Evolutionary conservation across 768 basidiomycete species (phyloP).

Genomic region (Kondoa subrosea): DNA sequence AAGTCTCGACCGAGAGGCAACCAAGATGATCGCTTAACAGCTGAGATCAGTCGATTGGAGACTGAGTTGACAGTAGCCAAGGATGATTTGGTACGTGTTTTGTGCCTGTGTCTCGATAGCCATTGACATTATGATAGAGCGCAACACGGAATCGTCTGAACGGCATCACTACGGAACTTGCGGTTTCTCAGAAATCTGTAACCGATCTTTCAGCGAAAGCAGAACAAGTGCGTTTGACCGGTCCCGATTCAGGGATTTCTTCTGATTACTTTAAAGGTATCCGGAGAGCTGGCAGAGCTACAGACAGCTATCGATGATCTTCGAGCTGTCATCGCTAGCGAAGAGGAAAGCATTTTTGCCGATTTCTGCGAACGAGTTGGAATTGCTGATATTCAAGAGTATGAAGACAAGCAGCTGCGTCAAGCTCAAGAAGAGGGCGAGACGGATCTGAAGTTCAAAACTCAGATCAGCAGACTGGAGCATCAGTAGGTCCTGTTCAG

Average conservation of each 20-base stretch:
- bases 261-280: background rate
- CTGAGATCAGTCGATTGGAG: conserved; percentile 63
- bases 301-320: conserved; percentile 8
- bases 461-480: conserved; percentile 64
- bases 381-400: conserved; percentile 69
- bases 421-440: conserved; percentile 76
- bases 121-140: conserved; percentile 38
- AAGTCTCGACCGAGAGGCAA: conserved; percentile 59
- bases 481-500: conserved; percentile 49
- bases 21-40: conserved; percentile 36
- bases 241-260: background rate
- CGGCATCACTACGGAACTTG: conserved; percentile 68
- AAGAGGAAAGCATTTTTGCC: conserved; percentile 63
- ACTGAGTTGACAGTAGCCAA: conserved; percentile 53
- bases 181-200: conserved; percentile 56
- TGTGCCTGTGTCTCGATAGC: too few relatives aligned
- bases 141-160: conserved; percentile 57
- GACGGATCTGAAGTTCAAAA: conserved; percentile 62
- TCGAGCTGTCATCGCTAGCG: conserved; percentile 44
- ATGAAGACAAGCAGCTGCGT: conserved; percentile 78
- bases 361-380: conserved; percentile 64
- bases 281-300: conserved; percentile 2
- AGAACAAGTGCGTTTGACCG: conserved; percentile 45
- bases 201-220: conserved; percentile 49
- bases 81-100: conserved; percentile 53